Conservation (phyloP, 2,329 filamentous ascomycete genomes). For the Diaporthe batatas region DNA sequence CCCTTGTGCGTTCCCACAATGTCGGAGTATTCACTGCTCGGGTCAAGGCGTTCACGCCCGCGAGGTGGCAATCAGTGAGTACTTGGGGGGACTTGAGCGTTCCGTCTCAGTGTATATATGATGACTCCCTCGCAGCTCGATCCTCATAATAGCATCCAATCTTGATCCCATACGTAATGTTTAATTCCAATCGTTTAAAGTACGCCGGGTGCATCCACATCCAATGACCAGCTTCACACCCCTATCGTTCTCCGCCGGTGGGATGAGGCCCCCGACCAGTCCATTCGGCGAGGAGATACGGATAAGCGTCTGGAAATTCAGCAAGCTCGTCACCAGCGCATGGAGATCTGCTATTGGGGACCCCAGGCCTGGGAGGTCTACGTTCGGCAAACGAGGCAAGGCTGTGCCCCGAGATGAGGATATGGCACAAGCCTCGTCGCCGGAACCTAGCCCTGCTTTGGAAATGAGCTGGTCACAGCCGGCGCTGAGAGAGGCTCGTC, state of each 20-base stretch:
- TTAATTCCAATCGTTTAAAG: too few relatives aligned
- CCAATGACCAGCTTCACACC: constrained; percentile 2
- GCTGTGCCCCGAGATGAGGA: not conserved
- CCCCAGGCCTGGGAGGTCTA: not conserved
- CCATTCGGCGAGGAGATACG: not conserved
- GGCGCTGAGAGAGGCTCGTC: not conserved
- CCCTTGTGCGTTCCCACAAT: not conserved
- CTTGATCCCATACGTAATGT: too few relatives aligned
- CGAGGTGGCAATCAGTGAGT: not conserved
- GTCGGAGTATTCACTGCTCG: not conserved
- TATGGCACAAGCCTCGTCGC: not conserved
- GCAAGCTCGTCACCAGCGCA: not conserved
- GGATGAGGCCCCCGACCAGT: not conserved
- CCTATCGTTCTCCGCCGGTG: not conserved
- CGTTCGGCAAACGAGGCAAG: not conserved
- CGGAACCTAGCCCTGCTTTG: not conserved
- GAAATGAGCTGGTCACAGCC: not conserved
- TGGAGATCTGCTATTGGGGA: not conserved
- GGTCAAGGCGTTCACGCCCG: not conserved
- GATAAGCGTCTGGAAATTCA: not conserved
- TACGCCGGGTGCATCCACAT: too few relatives aligned
- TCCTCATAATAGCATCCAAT: not conserved
- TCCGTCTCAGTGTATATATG: not conserved
- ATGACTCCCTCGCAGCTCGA: too few relatives aligned
- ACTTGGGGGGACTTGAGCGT: too few relatives aligned